Evolutionary conservation across 352 stramenopile species (phyloP).

Genomic region (Phytophthora niederhauseri): DNA sequence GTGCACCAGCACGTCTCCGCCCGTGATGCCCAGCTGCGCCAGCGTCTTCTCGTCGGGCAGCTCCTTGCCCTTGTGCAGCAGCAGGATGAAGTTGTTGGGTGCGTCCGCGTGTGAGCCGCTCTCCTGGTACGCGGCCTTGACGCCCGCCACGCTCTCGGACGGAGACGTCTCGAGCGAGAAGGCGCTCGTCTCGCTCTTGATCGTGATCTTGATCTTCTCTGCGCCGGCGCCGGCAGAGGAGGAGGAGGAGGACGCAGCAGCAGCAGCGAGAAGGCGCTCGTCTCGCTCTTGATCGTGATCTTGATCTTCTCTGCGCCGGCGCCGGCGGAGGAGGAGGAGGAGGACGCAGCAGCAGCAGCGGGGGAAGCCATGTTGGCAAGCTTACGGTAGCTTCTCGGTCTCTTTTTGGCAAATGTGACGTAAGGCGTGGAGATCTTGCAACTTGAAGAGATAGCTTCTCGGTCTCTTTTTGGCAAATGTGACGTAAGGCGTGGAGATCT

Average conservation of each 20-base stretch:
- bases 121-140: conserved; percentile 87
- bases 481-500: neutral
- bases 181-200: conserved; percentile 80
- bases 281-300: conserved; percentile 85
- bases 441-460: conserved; percentile 13
- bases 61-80: conserved; percentile 89
- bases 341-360: neutral
- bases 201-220: conserved; percentile 72
- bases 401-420: neutral
- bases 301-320: conserved; percentile 53
- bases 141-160: conserved; percentile 74
- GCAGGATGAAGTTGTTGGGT: conserved; percentile 72
- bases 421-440: neutral
- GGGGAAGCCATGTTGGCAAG: conserved; percentile 26
- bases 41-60: conserved; percentile 88
- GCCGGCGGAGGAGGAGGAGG: neutral
- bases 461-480: neutral
- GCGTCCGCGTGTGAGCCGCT: conserved; percentile 41
- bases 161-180: conserved; percentile 74
- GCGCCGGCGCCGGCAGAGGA: neutral
- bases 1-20: conserved; percentile 80
- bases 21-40: conserved; percentile 54
- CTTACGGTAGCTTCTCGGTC: neutral
- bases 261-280: conserved; percentile 65
- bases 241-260: neutral